Evolutionary conservation across 495 filamentous ascomycete genomes (phyloP).

Genomic region (Talaromyces stipitatus): DNA sequence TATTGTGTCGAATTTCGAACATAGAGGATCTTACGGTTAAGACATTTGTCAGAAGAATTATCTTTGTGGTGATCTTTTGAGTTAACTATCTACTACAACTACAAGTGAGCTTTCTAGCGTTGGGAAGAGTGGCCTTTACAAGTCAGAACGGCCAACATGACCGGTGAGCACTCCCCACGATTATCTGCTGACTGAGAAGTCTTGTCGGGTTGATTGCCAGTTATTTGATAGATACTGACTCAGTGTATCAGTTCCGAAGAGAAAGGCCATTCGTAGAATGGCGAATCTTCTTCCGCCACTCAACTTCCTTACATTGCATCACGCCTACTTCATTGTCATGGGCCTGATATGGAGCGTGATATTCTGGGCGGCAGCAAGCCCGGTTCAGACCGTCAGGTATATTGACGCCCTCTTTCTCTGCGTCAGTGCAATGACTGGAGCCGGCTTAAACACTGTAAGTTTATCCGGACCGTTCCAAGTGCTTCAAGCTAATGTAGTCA

Average conservation of each 20-base stretch:
- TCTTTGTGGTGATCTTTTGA: neutral
- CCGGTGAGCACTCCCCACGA: neutral
- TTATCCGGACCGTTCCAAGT: conserved; percentile 12
- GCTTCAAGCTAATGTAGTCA: conserved; percentile 12
- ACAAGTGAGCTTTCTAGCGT: neutral
- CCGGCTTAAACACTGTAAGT: conserved; percentile 64
- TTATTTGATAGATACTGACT: no score
- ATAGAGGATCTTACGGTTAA: conserved; percentile 2
- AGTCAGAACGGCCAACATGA: neutral
- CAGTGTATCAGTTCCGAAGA: neutral
- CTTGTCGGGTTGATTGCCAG: no score
- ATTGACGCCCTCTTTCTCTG: conserved; percentile 69
- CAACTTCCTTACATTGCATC: conserved; percentile 74
- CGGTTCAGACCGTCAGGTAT: conserved; percentile 57
- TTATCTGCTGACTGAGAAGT: neutral
- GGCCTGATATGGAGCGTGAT: conserved; percentile 59
- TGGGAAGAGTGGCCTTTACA: neutral
- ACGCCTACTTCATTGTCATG: conserved; percentile 67
- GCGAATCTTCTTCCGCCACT: conserved; percentile 26
- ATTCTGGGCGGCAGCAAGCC: conserved; percentile 64
- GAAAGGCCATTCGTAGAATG: neutral
- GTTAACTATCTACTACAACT: neutral
- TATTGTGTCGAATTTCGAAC: neutral
- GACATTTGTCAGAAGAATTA: neutral
- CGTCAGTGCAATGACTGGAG: conserved; percentile 73